Base-by-base conservation (phyloP, 2,329 filamentous ascomycete species). In the Helotiales sp. region DNA sequence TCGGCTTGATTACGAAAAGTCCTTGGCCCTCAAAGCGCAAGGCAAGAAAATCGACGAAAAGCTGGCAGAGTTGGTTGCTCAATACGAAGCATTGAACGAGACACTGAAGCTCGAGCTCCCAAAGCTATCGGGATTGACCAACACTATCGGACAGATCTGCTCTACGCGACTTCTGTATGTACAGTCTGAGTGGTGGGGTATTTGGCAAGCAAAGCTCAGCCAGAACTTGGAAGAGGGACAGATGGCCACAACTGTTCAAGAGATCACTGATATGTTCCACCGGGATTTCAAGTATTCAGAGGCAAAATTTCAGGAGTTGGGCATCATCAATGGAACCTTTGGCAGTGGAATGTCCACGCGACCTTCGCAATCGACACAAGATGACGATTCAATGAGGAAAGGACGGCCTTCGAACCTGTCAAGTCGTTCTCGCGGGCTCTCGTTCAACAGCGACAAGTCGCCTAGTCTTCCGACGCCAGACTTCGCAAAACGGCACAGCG, bases 81-180 rank as follows among this genome's bases (percentile, higher is more conserved):
- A 96, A 77, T 99, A 97, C 78, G 87, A 92, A 47, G 76, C 75
- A 8, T 84, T 99, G 67, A 98, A 98, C 76, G 93, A 97, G 70
- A 93, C 95, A 0, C 84, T 98, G 67, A 97, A 97, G 79, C 91
- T 95, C 72, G 95, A 98, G 77, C 85, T 99, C 55, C 95, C 95
- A 1, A 90, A 90, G 77, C 85, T 99, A 17, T 97, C 96, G 61
- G 81, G 83, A 7, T 81, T 96, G 70, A 97, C 95, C 1, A 92
- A 93, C 69, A 91, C 90, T 74, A 83, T 97, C 69, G 93, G 96
- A 74, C 92, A 93, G 74, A 90, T 91, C 26, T 95, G 93, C 74
- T 84, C 97, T 50, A 87, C 86, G 65, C 93, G 93, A 74, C 93
- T 98, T 75, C 88, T 97, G 72, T 89, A 91, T 70, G 90, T 97